Percentiles rank a stretch among this genome's conserved stretches.
Conservation (phyloP, 345 rosid species). For the Reutealis trisperma region DNA sequence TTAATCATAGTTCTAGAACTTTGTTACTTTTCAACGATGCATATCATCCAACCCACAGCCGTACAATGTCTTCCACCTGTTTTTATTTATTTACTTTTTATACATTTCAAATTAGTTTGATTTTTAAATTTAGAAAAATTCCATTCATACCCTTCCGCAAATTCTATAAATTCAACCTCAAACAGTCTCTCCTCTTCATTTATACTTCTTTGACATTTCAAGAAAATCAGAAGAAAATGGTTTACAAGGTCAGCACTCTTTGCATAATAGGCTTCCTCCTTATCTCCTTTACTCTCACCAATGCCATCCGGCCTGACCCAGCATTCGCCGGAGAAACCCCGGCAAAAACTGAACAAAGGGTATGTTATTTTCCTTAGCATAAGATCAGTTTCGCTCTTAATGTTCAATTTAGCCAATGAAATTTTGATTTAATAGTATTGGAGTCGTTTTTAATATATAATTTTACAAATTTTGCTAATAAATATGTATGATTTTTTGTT, state of each 20-base stretch:
- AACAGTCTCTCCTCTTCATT: background rate
- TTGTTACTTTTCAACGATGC: constrained; percentile 11
- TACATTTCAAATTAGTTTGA: background rate
- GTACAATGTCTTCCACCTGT: background rate
- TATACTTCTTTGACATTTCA: background rate
- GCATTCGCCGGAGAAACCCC: background rate
- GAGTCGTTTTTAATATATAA: too few species aligned
- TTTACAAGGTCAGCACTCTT: constrained; percentile 21
- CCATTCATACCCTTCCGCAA: constrained; percentile 8
- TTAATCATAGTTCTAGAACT: constrained; percentile 11
- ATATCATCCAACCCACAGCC: background rate
- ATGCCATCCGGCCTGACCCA: constrained; percentile 27
- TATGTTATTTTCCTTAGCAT: background rate
- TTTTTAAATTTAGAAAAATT: background rate
- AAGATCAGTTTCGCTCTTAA: too few species aligned
- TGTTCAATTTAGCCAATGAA: too few species aligned
- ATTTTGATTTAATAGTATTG: too few species aligned
- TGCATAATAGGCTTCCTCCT: constrained; percentile 24
- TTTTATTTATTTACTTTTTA: background rate
- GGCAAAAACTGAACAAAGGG: constrained; percentile 4
- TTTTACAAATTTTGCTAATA: background rate
- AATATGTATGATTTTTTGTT: background rate
- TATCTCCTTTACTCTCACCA: constrained; percentile 16
- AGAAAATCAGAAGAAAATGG: constrained; percentile 14
- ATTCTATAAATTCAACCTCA: constrained; percentile 16